Percentiles rank a stretch among this genome's conserved stretches.
These are phyloP conservation scores for Lecanicillium sp. DNA, from an alignment of 2,329 filamentous ascomycete genomes.

Conservation along the genomic window DNA sequence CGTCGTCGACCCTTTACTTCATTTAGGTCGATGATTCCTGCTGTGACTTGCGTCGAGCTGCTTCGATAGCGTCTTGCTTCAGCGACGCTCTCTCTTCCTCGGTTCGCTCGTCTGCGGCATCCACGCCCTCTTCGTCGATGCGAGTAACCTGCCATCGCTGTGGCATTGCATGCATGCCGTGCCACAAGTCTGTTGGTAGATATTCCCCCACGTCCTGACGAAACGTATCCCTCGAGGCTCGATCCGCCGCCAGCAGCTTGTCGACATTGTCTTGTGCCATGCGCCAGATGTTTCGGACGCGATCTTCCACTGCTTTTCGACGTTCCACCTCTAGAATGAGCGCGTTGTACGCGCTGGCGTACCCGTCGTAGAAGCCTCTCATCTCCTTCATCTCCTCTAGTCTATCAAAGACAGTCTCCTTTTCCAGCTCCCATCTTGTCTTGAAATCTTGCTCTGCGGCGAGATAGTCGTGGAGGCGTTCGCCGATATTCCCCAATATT, in stretches of 20 bases:
- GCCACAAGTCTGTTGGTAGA: conserved; percentile 83
- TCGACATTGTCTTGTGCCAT: conserved; percentile 75
- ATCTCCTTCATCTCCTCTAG: conserved; percentile 73
- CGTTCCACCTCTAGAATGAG: conserved; percentile 79
- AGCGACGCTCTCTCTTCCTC: not conserved
- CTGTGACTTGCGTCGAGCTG: not conserved
- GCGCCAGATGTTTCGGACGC: conserved; percentile 66
- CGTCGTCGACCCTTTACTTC: too few species aligned
- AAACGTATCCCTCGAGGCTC: conserved; percentile 69
- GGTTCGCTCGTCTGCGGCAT: conserved; percentile 2
- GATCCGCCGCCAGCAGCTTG: conserved; percentile 67
- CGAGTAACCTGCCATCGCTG: conserved; percentile 45
- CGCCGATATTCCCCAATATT: conserved; percentile 61
- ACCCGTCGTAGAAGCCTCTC: conserved; percentile 79
- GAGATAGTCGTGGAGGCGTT: conserved; percentile 59
- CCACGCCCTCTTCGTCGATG: conserved; percentile 25
- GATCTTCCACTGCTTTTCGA: conserved; percentile 64
- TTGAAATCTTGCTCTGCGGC: conserved; percentile 59
- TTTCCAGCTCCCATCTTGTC: conserved; percentile 67
- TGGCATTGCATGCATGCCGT: conserved; percentile 59
- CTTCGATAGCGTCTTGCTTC: not conserved
- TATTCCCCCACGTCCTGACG: conserved; percentile 77
- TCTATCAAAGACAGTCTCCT: conserved; percentile 59
- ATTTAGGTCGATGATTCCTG: too few species aligned
- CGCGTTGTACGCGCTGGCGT: conserved; percentile 76